Evolutionary conservation across 495 filamentous ascomycete genomes (phyloP).

Genomic region (Amorphotheca resinae): DNA sequence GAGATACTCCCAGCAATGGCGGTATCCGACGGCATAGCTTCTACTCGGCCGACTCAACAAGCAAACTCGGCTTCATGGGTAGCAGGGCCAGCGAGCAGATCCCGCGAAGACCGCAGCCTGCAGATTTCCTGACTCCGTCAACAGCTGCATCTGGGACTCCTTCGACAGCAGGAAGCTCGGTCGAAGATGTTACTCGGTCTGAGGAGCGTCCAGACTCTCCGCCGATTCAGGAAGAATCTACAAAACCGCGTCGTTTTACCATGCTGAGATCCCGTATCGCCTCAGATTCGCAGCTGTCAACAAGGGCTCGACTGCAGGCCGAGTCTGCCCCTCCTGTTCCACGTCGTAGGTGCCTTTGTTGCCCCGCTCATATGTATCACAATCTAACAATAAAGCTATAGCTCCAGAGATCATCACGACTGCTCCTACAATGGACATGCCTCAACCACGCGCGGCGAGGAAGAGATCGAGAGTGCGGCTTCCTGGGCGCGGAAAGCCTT

Average conservation of each 20-base stretch:
- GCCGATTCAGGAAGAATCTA: slow-evolving; percentile 32
- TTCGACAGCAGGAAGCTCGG: slow-evolving; percentile 4
- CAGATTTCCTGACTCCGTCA: slow-evolving; percentile 17
- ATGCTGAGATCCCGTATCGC: slow-evolving; percentile 86
- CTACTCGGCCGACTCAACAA: slow-evolving; percentile 7
- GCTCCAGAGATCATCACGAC: slow-evolving; percentile 91
- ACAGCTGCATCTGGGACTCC: background rate
- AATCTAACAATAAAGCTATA: slow-evolving; percentile 20
- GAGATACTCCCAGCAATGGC: slow-evolving; percentile 12
- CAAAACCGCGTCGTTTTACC: slow-evolving; percentile 63
- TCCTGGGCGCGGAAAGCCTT: slow-evolving; percentile 29
- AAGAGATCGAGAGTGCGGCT: slow-evolving; percentile 40
- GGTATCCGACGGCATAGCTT: slow-evolving; percentile 19
- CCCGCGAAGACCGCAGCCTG: slow-evolving; percentile 23
- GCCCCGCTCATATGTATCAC: too few relatives aligned
- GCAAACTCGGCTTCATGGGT: slow-evolving; percentile 12
- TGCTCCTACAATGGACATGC: slow-evolving; percentile 62
- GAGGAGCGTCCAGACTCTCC: slow-evolving; percentile 8
- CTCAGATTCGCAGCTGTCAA: slow-evolving; percentile 81
- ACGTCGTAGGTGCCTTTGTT: slow-evolving; percentile 41
- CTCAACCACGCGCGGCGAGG: slow-evolving; percentile 32
- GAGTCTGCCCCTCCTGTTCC: slow-evolving; percentile 57
- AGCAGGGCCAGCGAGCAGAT: slow-evolving; percentile 31
- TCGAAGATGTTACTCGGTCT: slow-evolving; percentile 11
- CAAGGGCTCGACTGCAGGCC: slow-evolving; percentile 62